Evolutionary conservation across 345 rosid genomes (phyloP), one percentile per base, ranked within the genome.

Genomic region (Bretschneidera sinensis): DNA sequence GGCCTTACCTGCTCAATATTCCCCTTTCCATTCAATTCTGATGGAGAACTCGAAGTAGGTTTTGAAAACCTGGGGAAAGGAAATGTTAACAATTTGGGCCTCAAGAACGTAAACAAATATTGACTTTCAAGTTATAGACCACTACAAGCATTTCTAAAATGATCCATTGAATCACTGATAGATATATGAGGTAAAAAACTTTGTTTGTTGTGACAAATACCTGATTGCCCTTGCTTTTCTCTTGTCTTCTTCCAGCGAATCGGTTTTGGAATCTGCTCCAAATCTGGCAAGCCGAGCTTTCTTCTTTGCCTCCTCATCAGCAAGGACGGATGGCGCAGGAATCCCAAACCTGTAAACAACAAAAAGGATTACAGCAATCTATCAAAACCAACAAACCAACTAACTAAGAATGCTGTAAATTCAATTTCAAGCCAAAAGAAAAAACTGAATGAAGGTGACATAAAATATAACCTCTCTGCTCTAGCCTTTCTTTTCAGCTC

Each of bases 401-500:
- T 45, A 28, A 39, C 16, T n/a, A 39, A 21, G 25, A 24, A 2
- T 31, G 17, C 0, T 18, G 1, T 24, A n/a, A 60, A 16, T 19
- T 52, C 39, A 57, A 57, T n/a, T 51, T 16, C 39, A 62, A 55
- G 55, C 39, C 15, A 61, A 33, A 19, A 0, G 24, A 58, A 39
- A 39, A 39, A 39, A 39, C 9, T 5, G 16, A 11, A 39, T 1
- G 10, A 39, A 57, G 24, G 21, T 31, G 55, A 16, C 24, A n/a
- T 3, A 15, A 24, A 51, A n/a, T n/a, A 34, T 18, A 57, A 94
- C 99, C 99, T 90, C 77, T 90, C 97, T 60, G 95, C 96, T 73
- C 99, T 77, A 62, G 96, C 91, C 73, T 86, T 94, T 71, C 95
- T 88, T 78, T 90, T 94, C 71, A 80, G 61, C 57, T 84, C 92